Conservation (phyloP, 139 green algal species). For the Dunaliella primolecta region DNA sequence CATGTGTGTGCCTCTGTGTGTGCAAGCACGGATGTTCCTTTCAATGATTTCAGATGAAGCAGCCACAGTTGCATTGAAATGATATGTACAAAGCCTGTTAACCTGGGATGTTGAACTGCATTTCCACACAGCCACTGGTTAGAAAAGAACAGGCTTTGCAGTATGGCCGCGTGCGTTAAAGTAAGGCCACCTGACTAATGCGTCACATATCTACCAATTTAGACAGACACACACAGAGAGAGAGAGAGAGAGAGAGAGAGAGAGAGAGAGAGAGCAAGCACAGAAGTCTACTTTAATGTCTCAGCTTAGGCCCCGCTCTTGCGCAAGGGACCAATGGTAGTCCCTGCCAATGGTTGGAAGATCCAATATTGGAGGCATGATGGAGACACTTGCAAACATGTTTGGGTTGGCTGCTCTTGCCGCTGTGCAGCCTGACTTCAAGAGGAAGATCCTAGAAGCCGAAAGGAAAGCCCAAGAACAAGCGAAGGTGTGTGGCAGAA, state of each 20-base stretch:
- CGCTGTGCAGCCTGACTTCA: constrained; percentile 12
- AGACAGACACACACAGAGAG: no score
- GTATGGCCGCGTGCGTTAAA: no score
- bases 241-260: neutral
- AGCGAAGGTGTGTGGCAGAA: neutral
- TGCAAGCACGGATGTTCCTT: neutral
- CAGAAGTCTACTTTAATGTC: neutral
- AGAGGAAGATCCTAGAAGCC: neutral
- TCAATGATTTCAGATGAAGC: neutral
- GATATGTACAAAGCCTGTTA: no score
- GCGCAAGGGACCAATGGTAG: no score
- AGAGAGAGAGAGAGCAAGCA: neutral
- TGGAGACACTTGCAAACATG: neutral
- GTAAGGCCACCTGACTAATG: no score
- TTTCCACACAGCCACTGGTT: no score
- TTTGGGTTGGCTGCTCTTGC: no score
- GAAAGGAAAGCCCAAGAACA: neutral
- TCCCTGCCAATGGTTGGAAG: neutral
- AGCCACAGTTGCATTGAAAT: no score
- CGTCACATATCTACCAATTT: no score
- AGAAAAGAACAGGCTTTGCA: no score
- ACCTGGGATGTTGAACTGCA: no score
- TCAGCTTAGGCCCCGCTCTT: neutral
- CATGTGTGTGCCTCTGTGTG: neutral
- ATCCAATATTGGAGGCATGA: neutral